phyloP scores from a whole-genome alignment of 2,329 filamentous ascomycete genomes.

The Rasamsonia emersonii region DNA sequence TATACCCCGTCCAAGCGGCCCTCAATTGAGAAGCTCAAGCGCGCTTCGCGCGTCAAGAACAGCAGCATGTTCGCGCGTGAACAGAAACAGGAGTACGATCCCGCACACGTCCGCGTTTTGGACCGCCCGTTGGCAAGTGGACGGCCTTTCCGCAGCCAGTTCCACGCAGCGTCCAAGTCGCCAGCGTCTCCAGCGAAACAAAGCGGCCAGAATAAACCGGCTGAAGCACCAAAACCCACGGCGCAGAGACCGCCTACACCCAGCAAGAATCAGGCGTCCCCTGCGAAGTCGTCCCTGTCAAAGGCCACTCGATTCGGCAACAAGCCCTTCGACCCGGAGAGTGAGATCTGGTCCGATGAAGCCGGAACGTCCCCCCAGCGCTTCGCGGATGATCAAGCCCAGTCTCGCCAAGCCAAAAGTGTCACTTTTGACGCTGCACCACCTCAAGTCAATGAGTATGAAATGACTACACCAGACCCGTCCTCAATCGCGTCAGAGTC shows the following conservation, averaged over 20 bases:
- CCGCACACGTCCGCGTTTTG: constrained; percentile 63
- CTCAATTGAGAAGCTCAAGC: constrained; percentile 92
- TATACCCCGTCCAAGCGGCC: constrained; percentile 70
- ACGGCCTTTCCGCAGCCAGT: constrained; percentile 46
- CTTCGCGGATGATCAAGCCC: constrained; percentile 55
- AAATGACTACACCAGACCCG: constrained; percentile 94
- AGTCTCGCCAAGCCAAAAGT: constrained; percentile 85
- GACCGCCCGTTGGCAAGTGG: constrained; percentile 69
- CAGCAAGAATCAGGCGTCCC: constrained; percentile 65
- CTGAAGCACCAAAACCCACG: constrained; percentile 10
- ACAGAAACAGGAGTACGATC: constrained; percentile 87
- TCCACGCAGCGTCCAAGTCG: constrained; percentile 61
- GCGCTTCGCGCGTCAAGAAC: constrained; percentile 91
- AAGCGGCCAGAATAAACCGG: constrained; percentile 4
- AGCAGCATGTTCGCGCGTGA: constrained; percentile 95
- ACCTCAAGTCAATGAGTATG: constrained; percentile 93
- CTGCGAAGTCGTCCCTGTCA: constrained; percentile 82
- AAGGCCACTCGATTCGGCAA: constrained; percentile 50
- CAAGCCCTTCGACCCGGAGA: constrained; percentile 62
- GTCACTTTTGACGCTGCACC: constrained; percentile 94
- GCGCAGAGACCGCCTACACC: constrained; percentile 41
- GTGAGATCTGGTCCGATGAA: constrained; percentile 58
- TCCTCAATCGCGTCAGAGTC: constrained; percentile 85
- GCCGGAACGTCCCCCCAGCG: constrained; percentile 52
- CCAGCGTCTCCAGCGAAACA: constrained; percentile 28